Evolutionary conservation across 83 land plant genomes (phyloP), one percentile per base, ranked within the genome.

Genomic region (Picea abies): DNA sequence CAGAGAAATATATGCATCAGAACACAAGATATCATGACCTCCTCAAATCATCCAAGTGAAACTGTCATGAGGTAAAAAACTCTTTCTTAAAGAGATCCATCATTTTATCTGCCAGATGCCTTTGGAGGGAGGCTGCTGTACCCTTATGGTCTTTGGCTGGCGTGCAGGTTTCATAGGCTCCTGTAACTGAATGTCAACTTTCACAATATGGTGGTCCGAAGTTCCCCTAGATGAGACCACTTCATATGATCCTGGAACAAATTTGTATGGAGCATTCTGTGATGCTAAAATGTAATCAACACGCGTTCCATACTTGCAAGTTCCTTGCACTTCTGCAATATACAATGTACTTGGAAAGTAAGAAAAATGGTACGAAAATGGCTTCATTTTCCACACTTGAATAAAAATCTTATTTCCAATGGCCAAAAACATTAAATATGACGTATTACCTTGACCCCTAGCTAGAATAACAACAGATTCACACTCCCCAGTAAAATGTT

Each of bases 131-230:
- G 75, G 61, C 32, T 78, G 68, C 26, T 60, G 71, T 20, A 85
- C 84, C 82, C 81, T 84, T 67, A 87, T 80, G 9, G 82, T 81
- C 70, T 83, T 84, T 82, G 32, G 78, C 41, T 70, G 84, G 10
- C 67, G 25, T 2, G 65, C n/a, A 17, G 80, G 67, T 64, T 71
- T 84, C 29, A 44, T 75, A 41, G 63, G 80, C 17, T 32, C 84
- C 35, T 84, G 56, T 77, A 88, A 86, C 62, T 76, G 35, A 49
- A 93, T 37, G 44, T 92, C 93, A 29, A 86, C 95, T 62, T 84
- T 92, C 82, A 94, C 96, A 52, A 94, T 83, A 85, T 94, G 95
- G 69, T 94, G 96, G 83, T 94, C 95, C n/a, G 96, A 94, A 49
- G 96, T 94, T 63, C 96, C 96, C 81, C 89, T 92, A 2, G 96